These are phyloP conservation scores for Saprolegnia diclina DNA, from an alignment of 352 stramenopile genomes.

Conservation along the genomic window DNA sequence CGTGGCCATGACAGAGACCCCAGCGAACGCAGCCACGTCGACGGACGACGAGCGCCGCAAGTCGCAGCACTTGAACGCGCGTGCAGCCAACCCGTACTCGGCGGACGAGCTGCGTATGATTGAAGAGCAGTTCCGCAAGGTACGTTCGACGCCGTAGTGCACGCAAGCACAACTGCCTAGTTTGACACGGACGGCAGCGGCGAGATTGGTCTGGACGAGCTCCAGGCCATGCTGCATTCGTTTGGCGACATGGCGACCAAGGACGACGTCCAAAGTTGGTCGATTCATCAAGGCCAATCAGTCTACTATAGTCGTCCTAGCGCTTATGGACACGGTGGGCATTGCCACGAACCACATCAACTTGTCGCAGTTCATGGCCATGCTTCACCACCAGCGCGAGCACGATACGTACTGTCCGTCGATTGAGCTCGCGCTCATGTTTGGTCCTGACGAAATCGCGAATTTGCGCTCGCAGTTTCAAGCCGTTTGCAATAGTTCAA, in stretches of 20 bases:
- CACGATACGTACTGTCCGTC: constrained; percentile 62
- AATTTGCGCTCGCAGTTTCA: constrained; percentile 62
- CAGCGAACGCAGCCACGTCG: constrained; percentile 12
- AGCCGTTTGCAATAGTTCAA: constrained; percentile 1
- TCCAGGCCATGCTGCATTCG: constrained; percentile 48
- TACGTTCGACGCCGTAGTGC: too few species aligned
- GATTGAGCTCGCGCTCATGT: constrained; percentile 54
- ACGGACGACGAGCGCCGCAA: constrained; percentile 29
- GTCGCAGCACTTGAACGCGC: constrained; percentile 12
- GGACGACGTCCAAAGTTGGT: constrained; percentile 36
- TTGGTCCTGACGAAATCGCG: constrained; percentile 54
- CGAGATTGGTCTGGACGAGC: constrained; percentile 52
- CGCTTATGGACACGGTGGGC: constrained; percentile 47
- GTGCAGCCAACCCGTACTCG: constrained; percentile 15
- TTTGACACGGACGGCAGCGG: constrained; percentile 59
- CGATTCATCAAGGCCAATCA: background rate
- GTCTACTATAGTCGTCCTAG: constrained; percentile 7
- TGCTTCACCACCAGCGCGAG: constrained; percentile 50
- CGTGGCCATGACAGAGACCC: constrained; percentile 32
- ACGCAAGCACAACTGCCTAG: too few species aligned
- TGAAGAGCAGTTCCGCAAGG: constrained; percentile 25
- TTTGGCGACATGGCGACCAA: constrained; percentile 58
- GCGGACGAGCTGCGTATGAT: constrained; percentile 21
- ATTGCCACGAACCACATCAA: constrained; percentile 63
- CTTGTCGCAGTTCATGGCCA: constrained; percentile 60